phyloP scores from a whole-genome alignment of 1,284 basidiomycete species.

The Ganoderma boninense region DNA sequence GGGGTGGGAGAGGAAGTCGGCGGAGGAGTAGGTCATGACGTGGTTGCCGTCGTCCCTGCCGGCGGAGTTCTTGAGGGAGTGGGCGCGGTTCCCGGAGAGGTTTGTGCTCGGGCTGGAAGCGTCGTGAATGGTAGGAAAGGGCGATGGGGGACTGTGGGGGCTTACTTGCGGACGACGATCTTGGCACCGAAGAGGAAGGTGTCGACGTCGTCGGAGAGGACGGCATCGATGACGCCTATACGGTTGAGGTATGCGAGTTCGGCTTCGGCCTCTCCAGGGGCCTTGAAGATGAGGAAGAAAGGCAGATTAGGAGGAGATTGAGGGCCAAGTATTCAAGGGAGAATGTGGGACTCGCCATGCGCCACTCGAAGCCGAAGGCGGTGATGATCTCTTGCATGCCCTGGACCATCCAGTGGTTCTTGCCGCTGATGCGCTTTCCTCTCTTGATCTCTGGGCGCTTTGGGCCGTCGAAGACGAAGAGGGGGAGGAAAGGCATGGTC shows the following conservation, averaged over 20 bases:
- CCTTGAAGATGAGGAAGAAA: slow-evolving; percentile 49
- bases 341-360: slow-evolving; percentile 59
- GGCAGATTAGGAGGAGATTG: neutral
- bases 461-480: slow-evolving; percentile 96
- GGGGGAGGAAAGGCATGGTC: slow-evolving; percentile 80
- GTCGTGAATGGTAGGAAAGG: slow-evolving; percentile 23
- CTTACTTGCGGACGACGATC: slow-evolving; percentile 82
- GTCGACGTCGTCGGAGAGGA: slow-evolving; percentile 95
- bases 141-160: slow-evolving; percentile 14
- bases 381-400: slow-evolving; percentile 86
- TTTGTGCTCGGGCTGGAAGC: slow-evolving; percentile 71
- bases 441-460: slow-evolving; percentile 86
- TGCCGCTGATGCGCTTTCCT: slow-evolving; percentile 72
- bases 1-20: slow-evolving; percentile 59
- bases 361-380: slow-evolving; percentile 90
- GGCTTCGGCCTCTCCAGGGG: slow-evolving; percentile 96
- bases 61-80: slow-evolving; percentile 66
- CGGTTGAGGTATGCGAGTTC: slow-evolving; percentile 90
- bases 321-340: no score
- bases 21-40: slow-evolving; percentile 69
- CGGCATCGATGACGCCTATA: slow-evolving; percentile 86
- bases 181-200: slow-evolving; percentile 90
- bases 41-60: slow-evolving; percentile 81
- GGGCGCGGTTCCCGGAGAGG: slow-evolving; percentile 71
- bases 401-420: slow-evolving; percentile 67